Percentiles rank a stretch among this genome's conserved stretches.
Evolutionary conservation across 2,329 filamentous ascomycete species (phyloP).

Genomic region (Calonectria pseudoreteaudii): DNA sequence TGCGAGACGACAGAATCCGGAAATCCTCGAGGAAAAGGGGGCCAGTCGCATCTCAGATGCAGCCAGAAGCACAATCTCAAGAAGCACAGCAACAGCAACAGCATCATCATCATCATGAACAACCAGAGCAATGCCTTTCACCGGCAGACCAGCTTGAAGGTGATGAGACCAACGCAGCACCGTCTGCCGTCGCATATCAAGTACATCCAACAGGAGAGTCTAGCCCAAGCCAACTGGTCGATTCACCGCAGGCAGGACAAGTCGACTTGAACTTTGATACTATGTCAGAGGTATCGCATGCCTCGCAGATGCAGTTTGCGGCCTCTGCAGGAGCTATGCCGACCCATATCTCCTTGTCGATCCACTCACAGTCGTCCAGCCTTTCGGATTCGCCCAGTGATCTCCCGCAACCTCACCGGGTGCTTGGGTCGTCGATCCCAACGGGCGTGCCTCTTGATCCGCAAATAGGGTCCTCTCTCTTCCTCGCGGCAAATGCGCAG

Average conservation of each 20-base stretch:
- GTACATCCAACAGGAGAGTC: slow-evolving; percentile 5
- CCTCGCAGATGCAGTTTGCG: slow-evolving; percentile 40
- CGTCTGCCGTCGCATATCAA: background rate
- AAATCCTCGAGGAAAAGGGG: slow-evolving; percentile 54
- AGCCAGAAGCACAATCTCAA: background rate
- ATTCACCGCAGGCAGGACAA: slow-evolving; percentile 28
- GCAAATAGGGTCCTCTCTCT: slow-evolving; percentile 53
- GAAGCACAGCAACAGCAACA: background rate
- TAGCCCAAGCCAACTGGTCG: slow-evolving; percentile 32
- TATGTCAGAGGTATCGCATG: slow-evolving; percentile 38
- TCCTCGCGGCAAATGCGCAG: slow-evolving; percentile 53
- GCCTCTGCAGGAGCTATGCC: slow-evolving; percentile 31
- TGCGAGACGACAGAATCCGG: slow-evolving; percentile 74
- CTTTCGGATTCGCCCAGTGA: slow-evolving; percentile 29
- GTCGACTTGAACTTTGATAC: slow-evolving; percentile 40
- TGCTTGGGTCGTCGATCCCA: slow-evolving; percentile 40
- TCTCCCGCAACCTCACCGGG: slow-evolving; percentile 38
- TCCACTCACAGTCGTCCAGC: slow-evolving; percentile 37
- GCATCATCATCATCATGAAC: background rate
- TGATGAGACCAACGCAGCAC: background rate
- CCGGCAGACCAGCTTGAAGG: background rate
- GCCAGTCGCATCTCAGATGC: background rate
- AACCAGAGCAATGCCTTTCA: background rate
- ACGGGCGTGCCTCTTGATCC: slow-evolving; percentile 46
- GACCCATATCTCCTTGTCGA: slow-evolving; percentile 34